These are phyloP conservation scores for Amphicarpaea edgeworthii DNA, from an alignment of 306 rosid species.

Conservation along the genomic window DNA sequence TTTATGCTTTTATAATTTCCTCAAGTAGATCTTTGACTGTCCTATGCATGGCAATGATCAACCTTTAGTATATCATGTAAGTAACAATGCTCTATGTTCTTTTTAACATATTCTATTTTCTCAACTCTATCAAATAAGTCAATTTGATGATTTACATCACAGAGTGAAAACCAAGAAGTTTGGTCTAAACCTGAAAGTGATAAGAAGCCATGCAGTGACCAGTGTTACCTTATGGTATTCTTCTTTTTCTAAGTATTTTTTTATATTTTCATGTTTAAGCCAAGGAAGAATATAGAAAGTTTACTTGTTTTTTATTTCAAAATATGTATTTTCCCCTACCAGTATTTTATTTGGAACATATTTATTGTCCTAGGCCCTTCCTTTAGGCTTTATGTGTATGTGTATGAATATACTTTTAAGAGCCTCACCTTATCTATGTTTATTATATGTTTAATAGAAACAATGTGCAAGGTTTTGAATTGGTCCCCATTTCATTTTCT, in stretches of 20 bases:
- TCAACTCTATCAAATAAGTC: slow-evolving; percentile 35
- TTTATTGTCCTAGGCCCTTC: too few species aligned
- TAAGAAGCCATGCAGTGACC: slow-evolving; percentile 78
- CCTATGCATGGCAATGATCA: slow-evolving; percentile 80
- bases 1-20: slow-evolving; percentile 43
- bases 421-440: too few species aligned
- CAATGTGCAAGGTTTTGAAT: too few species aligned
- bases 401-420: too few species aligned
- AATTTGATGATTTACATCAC: slow-evolving; percentile 53
- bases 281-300: neutral
- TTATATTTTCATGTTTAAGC: neutral
- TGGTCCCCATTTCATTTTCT: too few species aligned
- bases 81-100: slow-evolving; percentile 41
- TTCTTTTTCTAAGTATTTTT: slow-evolving; percentile 20
- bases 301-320: neutral
- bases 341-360: too few species aligned
- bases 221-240: slow-evolving; percentile 79
- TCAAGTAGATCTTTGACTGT: slow-evolving; percentile 73
- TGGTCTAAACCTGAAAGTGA: slow-evolving; percentile 72
- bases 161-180: slow-evolving; percentile 69
- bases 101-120: slow-evolving; percentile 13
- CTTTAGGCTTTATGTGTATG: too few species aligned
- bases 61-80: slow-evolving; percentile 73
- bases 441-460: too few species aligned
- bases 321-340: too few species aligned